Percentiles rank a stretch among this genome's conserved stretches.
Evolutionary conservation across 495 filamentous ascomycete species (phyloP).

Genomic region (Thermochaetoides thermophila): DNA sequence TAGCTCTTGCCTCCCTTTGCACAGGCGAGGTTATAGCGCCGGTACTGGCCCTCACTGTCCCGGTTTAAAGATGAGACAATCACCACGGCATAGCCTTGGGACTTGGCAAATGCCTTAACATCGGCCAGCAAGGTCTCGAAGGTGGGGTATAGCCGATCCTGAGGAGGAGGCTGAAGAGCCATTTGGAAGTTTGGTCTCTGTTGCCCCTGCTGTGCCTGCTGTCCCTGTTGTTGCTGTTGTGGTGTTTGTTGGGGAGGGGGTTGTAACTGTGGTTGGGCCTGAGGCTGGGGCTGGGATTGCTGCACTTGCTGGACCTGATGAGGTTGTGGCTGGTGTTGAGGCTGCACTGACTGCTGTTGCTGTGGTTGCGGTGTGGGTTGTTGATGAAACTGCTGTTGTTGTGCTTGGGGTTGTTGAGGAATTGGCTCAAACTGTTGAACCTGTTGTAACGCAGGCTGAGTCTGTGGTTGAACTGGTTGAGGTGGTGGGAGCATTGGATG

Average conservation of each 20-base stretch:
- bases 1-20: slow-evolving; percentile 23
- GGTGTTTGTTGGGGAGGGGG: slow-evolving; percentile 4
- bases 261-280: slow-evolving; percentile 3
- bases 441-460: neutral
- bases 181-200: slow-evolving; percentile 20
- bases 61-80: slow-evolving; percentile 22
- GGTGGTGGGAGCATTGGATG: neutral
- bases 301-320: slow-evolving; percentile 10
- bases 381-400: slow-evolving; percentile 1
- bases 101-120: slow-evolving; percentile 17
- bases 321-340: neutral
- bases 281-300: slow-evolving; percentile 4
- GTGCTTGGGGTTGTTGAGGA: slow-evolving; percentile 5
- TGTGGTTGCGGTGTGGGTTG: slow-evolving; percentile 1
- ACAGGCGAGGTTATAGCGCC: slow-evolving; percentile 23
- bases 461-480: neutral
- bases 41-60: slow-evolving; percentile 17
- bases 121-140: slow-evolving; percentile 14
- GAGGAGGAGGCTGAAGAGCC: slow-evolving; percentile 19
- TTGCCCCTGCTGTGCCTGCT: slow-evolving; percentile 2
- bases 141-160: slow-evolving; percentile 19
- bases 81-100: slow-evolving; percentile 20
- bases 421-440: slow-evolving; percentile 1
- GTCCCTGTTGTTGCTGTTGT: slow-evolving; percentile 4
- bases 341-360: neutral